Conservation (phyloP, 495 filamentous ascomycete species). For the Hyphodiscus hymeniophilus region DNA sequence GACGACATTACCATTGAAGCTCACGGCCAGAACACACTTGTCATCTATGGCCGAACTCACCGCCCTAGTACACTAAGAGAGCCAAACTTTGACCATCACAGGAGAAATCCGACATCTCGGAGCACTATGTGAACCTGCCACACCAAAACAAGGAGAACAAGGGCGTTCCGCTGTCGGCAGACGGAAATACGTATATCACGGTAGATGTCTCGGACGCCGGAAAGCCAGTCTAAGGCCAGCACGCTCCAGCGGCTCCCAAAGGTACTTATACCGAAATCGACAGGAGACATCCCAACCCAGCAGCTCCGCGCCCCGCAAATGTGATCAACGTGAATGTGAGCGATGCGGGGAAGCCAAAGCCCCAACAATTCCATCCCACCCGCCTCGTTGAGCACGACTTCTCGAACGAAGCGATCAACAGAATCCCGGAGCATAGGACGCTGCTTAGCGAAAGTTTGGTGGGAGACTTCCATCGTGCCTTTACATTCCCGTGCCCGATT, state of each 20-base stretch:
- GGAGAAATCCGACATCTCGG: too few relatives aligned
- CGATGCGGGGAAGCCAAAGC: not conserved
- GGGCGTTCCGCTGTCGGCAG: not conserved
- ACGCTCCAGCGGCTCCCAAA: too few relatives aligned
- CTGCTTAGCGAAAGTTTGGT: conserved; percentile 10
- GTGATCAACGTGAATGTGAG: too few relatives aligned
- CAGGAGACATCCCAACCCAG: too few relatives aligned
- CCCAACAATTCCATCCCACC: not conserved
- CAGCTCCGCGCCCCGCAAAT: too few relatives aligned
- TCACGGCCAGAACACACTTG: conserved; percentile 13
- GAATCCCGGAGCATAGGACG: not conserved
- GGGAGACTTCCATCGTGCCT: conserved; percentile 15
- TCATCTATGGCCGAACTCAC: conserved; percentile 7
- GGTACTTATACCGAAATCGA: too few relatives aligned
- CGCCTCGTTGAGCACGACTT: not conserved
- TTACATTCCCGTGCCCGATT: conserved; percentile 9
- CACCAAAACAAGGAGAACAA: not conserved
- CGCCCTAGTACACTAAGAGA: not conserved
- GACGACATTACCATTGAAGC: conserved; percentile 16
- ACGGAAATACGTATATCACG: not conserved
- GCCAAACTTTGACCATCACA: too few relatives aligned
- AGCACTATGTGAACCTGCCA: too few relatives aligned
- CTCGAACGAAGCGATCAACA: not conserved
- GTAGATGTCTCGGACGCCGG: too few relatives aligned
- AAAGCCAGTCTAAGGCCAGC: too few relatives aligned